Conservation (phyloP, 495 filamentous ascomycete species). For the Neurospora tetraspora region DNA sequence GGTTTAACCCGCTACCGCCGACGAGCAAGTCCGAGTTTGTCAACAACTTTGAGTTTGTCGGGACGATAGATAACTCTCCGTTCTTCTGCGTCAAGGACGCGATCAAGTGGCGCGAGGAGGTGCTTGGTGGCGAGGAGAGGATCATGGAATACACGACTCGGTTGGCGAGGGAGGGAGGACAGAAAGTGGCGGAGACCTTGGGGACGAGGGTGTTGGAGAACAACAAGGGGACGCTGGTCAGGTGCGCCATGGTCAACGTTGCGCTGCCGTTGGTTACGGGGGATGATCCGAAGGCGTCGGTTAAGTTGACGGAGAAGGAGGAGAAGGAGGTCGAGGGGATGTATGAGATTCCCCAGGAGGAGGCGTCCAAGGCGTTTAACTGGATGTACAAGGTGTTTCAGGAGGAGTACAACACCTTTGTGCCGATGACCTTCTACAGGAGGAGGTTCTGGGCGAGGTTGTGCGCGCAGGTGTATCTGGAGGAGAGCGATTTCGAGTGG, state of each 20-base stretch:
- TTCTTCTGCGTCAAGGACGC: slow-evolving; percentile 63
- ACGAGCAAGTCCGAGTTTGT: slow-evolving; percentile 48
- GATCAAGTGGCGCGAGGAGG: slow-evolving; percentile 52
- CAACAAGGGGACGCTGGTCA: slow-evolving; percentile 31
- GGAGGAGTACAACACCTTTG: slow-evolving; percentile 58
- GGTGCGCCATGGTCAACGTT: slow-evolving; percentile 56
- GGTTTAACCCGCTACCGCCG: slow-evolving; percentile 41
- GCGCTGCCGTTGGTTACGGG: slow-evolving; percentile 50
- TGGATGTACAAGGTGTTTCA: slow-evolving; percentile 51
- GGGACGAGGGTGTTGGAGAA: slow-evolving; percentile 66
- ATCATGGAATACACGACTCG: slow-evolving; percentile 49
- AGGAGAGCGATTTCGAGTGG: slow-evolving; percentile 68
- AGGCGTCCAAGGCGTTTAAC: slow-evolving; percentile 27
- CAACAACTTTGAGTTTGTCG: slow-evolving; percentile 65
- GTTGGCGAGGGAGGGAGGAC: slow-evolving; percentile 51
- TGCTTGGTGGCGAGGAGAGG: slow-evolving; percentile 64
- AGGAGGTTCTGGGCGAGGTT: slow-evolving; percentile 58
- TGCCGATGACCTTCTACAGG: slow-evolving; percentile 51
- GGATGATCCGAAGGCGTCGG: slow-evolving; percentile 7
- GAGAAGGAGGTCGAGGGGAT: slow-evolving; percentile 17
- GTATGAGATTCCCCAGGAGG: slow-evolving; percentile 21
- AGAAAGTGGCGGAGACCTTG: slow-evolving; percentile 46
- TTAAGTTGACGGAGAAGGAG: neutral
- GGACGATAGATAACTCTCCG: slow-evolving; percentile 60
- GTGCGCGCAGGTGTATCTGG: slow-evolving; percentile 73